Evolutionary conservation across 2,329 filamentous ascomycete genomes (phyloP), one percentile per base, ranked within the genome.

Genomic region (Lachnellula arida): DNA sequence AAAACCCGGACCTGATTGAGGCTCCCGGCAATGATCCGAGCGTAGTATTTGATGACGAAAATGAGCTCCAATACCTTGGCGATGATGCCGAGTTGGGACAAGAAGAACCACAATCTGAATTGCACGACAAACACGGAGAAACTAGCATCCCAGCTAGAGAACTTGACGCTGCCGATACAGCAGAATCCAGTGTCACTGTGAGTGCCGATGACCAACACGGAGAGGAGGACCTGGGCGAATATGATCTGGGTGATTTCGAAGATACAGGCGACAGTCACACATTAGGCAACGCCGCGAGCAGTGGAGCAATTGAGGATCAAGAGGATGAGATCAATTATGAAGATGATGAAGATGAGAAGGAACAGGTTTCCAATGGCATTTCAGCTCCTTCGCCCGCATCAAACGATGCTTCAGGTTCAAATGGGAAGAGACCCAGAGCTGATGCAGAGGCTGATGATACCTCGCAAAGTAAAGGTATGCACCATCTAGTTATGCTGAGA

Each of bases 41-140:
- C 28, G 9, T 19, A 14, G 42, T 15, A 23, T 11, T 19, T 49
- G 42, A 44, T 39, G 49, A 42, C 32, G 43, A 44, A 35, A 19
- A 40, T 35, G 48, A 51, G 8, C 39, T 46, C 43, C 42, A 51
- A 15, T 32, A 42, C 37, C 37, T 51, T 46, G 49, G 50, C 4
- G 50, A 17, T 40, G 52, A 50, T 42, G 15, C 12, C 8, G 34
- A 49, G 17, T 34, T 46, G 34, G 50, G 40, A 11, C 49, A 59
- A 12, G 44, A 51, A 35, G 28, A 47, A 43, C 25, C 5, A n/a
- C 37, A 56, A 48, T n/a, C 19, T 44, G 47, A 59, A 42, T 50
- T 48, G 5, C 56, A 64, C 12, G 71, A 74, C 40, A 73, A 76
- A 49, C 72, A 72, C 25, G 72, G 71, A 43, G 73, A 73, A 48